A percentile compares a stretch with the other conserved stretches of the same genome.
phyloP scores from a whole-genome alignment of 805 yeast genomes.

The Cyberlindnera maclurae region DNA sequence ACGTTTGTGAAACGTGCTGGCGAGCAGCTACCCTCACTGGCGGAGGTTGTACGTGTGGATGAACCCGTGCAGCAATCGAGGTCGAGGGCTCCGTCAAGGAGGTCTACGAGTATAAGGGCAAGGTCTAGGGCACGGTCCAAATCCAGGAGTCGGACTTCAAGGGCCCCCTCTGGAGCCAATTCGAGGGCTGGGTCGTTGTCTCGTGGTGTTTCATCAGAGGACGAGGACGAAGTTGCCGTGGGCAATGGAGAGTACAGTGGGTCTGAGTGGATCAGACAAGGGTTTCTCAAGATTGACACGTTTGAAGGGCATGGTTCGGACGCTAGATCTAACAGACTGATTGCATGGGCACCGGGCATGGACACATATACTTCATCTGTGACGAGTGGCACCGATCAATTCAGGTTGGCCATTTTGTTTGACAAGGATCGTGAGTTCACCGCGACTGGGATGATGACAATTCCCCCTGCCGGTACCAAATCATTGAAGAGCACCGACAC shows the following conservation, averaged over 20 bases:
- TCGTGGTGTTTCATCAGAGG: slow-evolving; percentile 7
- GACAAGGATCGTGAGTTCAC: slow-evolving; percentile 54
- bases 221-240: slow-evolving; percentile 18
- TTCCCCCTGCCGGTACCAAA: slow-evolving; percentile 58
- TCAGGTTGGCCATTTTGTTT: slow-evolving; percentile 56
- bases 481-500: slow-evolving; percentile 51
- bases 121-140: slow-evolving; percentile 13
- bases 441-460: slow-evolving; percentile 67
- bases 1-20: slow-evolving; percentile 40
- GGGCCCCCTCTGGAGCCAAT: slow-evolving; percentile 2
- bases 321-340: slow-evolving; percentile 33
- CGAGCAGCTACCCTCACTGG: slow-evolving; percentile 47
- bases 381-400: slow-evolving; percentile 42
- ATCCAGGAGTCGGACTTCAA: slow-evolving; percentile 7
- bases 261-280: slow-evolving; percentile 45
- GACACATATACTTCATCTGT: slow-evolving; percentile 37
- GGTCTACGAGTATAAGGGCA: background rate
- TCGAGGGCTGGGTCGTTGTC: slow-evolving; percentile 11
- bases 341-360: slow-evolving; percentile 63
- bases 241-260: slow-evolving; percentile 31
- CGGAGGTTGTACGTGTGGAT: slow-evolving; percentile 44
- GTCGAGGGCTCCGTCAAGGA: slow-evolving; percentile 13
- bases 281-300: slow-evolving; percentile 39
- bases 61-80: slow-evolving; percentile 5
- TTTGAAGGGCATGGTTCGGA: slow-evolving; percentile 44